These are phyloP conservation scores for Histomonas meleagridis DNA, from an alignment of 208 protist species.

Conservation along the genomic window DNA sequence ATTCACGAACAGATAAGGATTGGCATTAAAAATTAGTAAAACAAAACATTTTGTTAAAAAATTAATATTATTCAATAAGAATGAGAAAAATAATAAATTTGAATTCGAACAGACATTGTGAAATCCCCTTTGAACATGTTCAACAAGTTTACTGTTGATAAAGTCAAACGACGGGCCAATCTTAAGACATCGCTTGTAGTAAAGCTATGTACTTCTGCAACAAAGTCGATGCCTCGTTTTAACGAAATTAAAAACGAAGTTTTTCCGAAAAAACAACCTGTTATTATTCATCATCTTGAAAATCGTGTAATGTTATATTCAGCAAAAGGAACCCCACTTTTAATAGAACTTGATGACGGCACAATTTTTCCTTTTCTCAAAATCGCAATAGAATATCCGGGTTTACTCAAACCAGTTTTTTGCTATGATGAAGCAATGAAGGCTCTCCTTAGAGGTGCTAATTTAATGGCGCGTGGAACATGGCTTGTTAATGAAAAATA, in stretches of 20 bases:
- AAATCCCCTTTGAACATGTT: background rate
- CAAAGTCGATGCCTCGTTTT: background rate
- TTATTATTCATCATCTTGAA: background rate
- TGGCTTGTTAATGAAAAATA: background rate
- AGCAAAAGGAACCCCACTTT: background rate
- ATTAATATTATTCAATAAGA: too few species aligned
- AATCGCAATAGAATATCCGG: background rate
- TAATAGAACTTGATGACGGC: background rate
- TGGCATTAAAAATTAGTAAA: too few species aligned
- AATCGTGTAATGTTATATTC: background rate
- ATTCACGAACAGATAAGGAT: too few species aligned
- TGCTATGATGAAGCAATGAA: background rate
- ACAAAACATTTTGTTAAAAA: too few species aligned
- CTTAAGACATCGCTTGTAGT: background rate
- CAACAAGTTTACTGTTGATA: background rate
- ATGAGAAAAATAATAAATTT: too few species aligned
- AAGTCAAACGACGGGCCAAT: background rate
- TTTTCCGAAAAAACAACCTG: constrained; percentile 2
- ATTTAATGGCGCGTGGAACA: constrained; percentile 6
- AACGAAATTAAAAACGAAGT: background rate
- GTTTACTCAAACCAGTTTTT: background rate
- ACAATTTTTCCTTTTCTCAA: background rate
- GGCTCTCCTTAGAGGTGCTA: background rate
- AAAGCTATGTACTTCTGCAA: background rate
- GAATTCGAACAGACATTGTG: too few species aligned